Evolutionary conservation across 495 filamentous ascomycete species (phyloP).

Genomic region (Chaetomium tenue): DNA sequence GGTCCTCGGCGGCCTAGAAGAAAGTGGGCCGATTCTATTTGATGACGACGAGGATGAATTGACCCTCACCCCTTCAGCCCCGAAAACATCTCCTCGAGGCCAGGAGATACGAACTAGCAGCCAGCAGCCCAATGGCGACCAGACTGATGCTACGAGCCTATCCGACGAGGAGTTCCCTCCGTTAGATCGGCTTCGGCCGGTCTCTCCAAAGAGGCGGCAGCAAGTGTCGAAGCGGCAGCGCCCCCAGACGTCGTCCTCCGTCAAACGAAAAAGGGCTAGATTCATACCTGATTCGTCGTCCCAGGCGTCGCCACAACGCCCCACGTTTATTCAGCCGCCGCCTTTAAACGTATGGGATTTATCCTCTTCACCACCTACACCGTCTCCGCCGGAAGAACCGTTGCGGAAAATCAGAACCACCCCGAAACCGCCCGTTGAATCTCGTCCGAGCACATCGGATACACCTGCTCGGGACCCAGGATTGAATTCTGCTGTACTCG

Average conservation of each 20-base stretch:
- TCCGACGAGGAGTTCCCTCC: constrained; percentile 44
- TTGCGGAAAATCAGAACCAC: constrained; percentile 18
- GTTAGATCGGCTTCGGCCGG: constrained; percentile 31
- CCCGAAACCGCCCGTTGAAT: background rate
- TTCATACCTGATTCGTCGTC: constrained; percentile 20
- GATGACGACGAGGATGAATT: constrained; percentile 33
- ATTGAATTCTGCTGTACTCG: background rate
- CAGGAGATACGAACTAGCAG: constrained; percentile 28
- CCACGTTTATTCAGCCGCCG: constrained; percentile 11
- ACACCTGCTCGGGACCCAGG: background rate
- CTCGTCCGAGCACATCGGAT: background rate
- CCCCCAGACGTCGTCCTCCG: constrained; percentile 24
- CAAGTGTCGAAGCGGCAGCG: constrained; percentile 26
- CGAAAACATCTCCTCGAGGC: constrained; percentile 29
- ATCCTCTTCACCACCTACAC: constrained; percentile 26
- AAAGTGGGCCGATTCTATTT: constrained; percentile 31
- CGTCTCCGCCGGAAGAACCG: constrained; percentile 7
- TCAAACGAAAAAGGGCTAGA: constrained; percentile 25
- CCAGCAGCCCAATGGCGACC: constrained; percentile 23
- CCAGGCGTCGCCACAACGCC: constrained; percentile 27
- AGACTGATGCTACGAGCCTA: constrained; percentile 34
- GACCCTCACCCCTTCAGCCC: constrained; percentile 31
- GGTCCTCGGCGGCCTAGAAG: constrained; percentile 25
- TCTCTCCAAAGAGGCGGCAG: constrained; percentile 14
- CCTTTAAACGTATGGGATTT: constrained; percentile 25